phyloP scores from a whole-genome alignment of 1,139 yeast genomes.

The Debaryomycetaceae sp. region DNA sequence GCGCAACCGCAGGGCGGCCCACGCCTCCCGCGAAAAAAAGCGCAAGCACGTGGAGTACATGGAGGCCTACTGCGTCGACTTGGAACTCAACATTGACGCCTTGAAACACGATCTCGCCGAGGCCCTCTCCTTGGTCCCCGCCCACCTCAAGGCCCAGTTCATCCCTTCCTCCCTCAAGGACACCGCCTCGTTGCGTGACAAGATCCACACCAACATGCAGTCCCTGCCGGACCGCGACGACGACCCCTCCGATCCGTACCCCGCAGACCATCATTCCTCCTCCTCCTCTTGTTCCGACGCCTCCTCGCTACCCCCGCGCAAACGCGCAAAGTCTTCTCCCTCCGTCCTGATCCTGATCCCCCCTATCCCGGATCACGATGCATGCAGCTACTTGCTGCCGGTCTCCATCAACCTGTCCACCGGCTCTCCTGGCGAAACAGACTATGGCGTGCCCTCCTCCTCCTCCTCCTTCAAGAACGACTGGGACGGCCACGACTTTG shows the following conservation, averaged over 20 bases:
- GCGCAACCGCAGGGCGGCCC: conserved; percentile 94
- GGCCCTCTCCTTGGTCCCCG: conserved; percentile 7
- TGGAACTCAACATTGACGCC: conserved; percentile 29
- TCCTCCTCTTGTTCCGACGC: conserved; percentile 2
- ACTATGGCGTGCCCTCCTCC: too few species aligned
- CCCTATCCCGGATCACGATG: conserved; percentile 8
- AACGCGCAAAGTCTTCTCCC: too few species aligned
- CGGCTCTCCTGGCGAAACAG: conserved; percentile 30
- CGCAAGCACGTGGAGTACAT: conserved; percentile 82
- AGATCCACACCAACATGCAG: conserved; percentile 22
- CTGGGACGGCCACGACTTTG: too few species aligned
- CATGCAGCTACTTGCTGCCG: conserved; percentile 33
- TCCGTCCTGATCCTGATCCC: too few species aligned
- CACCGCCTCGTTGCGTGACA: conserved; percentile 20
- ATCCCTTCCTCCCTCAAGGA: conserved; percentile 13
- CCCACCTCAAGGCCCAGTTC: conserved; percentile 8
- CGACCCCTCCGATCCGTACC: conserved; percentile 1
- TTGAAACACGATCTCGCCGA: conserved; percentile 15
- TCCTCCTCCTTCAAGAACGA: too few species aligned
- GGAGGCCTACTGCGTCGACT: conserved; percentile 49
- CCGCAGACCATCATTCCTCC: too few species aligned
- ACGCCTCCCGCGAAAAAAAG: conserved; percentile 94
- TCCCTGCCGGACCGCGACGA: conserved; percentile 4
- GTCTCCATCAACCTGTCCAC: conserved; percentile 33
- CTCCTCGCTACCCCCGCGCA: conserved; percentile 1